Evolutionary conservation across 192 early-diverging fungal species (phyloP).

Genomic region (Coemansia sp.): DNA sequence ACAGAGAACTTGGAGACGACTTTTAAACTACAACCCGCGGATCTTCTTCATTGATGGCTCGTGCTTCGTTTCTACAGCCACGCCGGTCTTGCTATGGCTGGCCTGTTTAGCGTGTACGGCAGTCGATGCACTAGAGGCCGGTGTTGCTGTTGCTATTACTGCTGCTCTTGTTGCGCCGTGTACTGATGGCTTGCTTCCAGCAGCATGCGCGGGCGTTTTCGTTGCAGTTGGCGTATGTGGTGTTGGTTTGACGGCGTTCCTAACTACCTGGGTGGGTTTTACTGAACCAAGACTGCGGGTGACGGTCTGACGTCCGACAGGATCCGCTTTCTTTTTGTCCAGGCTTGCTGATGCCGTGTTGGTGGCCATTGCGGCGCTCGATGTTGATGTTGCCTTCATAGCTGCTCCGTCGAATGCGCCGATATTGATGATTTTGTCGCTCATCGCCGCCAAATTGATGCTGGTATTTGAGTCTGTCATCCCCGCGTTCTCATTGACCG

Average conservation of each 20-base stretch:
- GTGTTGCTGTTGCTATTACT: not conserved
- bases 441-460: conserved; percentile 29
- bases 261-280: not conserved
- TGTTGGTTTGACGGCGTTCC: conserved; percentile 9
- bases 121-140: not conserved
- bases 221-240: not conserved
- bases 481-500: not conserved
- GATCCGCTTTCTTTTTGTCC: not conserved
- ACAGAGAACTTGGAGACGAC: not conserved
- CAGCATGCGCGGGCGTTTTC: not conserved
- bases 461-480: conserved; percentile 30
- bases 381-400: conserved; percentile 15
- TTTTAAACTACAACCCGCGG: conserved; percentile 22
- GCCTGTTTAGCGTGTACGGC: not conserved
- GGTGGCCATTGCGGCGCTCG: conserved; percentile 2
- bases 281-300: conserved; percentile 14
- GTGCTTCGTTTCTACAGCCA: conserved; percentile 3
- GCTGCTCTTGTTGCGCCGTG: not conserved
- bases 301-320: conserved; percentile 21
- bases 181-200: conserved; percentile 5
- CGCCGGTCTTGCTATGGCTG: not conserved
- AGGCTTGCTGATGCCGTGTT: not conserved
- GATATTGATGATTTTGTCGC: conserved; percentile 38
- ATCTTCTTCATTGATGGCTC: conserved; percentile 42
- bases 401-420: conserved; percentile 24